Conservation (phyloP, 768 basidiomycete genomes). For the Nevesoporus exiguus region DNA sequence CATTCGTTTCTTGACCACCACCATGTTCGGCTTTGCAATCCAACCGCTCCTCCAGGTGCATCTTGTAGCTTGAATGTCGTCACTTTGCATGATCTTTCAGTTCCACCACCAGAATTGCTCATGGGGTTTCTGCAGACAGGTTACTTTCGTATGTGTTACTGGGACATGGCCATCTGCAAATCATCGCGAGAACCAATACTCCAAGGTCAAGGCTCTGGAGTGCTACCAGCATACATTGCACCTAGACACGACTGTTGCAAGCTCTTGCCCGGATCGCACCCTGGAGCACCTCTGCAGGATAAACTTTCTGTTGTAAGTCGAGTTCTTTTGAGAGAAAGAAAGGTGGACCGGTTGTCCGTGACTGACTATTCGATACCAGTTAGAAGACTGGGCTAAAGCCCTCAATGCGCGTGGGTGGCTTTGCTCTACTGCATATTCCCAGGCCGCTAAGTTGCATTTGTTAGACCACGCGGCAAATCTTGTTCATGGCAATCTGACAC, state of each 20-base stretch:
- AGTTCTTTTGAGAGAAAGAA: background rate
- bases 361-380: background rate
- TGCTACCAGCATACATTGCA: no score
- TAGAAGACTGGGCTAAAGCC: constrained; percentile 9
- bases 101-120: background rate
- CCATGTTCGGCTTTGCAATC: background rate
- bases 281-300: background rate
- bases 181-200: no score
- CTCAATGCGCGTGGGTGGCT: background rate
- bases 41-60: background rate
- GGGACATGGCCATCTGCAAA: no score
- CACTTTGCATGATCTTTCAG: no score
- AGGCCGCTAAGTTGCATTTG: background rate
- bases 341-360: no score
- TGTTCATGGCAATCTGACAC: constrained; percentile 11
- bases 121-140: background rate
- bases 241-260: no score
- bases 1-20: background rate
- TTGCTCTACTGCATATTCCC: background rate
- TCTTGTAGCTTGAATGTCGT: background rate
- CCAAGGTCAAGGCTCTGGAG: no score
- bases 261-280: background rate
- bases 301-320: constrained; percentile 2
- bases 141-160: no score
- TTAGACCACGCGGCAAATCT: background rate